Base-by-base conservation (phyloP, 768 basidiomycete genomes). In the Mycena haematopus region DNA sequence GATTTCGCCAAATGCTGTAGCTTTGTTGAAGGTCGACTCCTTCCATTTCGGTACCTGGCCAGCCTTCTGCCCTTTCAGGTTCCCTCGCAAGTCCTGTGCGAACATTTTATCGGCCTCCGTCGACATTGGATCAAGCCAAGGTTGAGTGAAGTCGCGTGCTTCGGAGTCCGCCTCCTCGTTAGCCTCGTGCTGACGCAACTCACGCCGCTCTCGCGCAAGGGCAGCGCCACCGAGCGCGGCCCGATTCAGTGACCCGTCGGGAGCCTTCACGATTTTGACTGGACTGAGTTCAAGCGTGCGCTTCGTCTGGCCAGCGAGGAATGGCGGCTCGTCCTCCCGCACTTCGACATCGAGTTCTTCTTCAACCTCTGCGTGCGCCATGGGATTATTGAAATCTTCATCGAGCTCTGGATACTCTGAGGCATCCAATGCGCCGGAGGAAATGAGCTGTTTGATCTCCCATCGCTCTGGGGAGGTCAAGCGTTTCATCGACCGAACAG, bases 391-490 rank as follows among this genome's bases (percentile, higher is more conserved):
- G 72, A 91, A 86, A 62, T 95, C 93, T 69, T 95, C 94, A 65
- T 96, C 93, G 54, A 97, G 80, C 31, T 96, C 93, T 2, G 95
- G 95, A 70, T 96, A 96, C 74, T 99, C 97, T 5, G 95, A 90
- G 13, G 96, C 91, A 66, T 89, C 88, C 57, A 98, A 85, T 17
- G 89, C 92, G 45, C 97, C 97, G 31, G 95, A 97, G 0, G 97
- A 92, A 58, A 99, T 97, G 59, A 99, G 86, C 74, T 99, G 97
- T 76, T 99, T 98, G 76, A 99, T 96, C 79, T 99, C 97, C 95
- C 97, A 99, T 29, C 97, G 88, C 75, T 99, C 97, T 1, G 97
- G 97, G 8, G 93, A 95, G 1, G 96, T 96, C 60, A 99, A 79
- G 17, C 96, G 86, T 71, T 95, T 95, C 0, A 95, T 93, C 2